Percentiles rank a stretch among this genome's conserved stretches.
These are phyloP conservation scores for Aureobasidium sp. DNA, from an alignment of 2,329 filamentous ascomycete species.

Conservation along the genomic window DNA sequence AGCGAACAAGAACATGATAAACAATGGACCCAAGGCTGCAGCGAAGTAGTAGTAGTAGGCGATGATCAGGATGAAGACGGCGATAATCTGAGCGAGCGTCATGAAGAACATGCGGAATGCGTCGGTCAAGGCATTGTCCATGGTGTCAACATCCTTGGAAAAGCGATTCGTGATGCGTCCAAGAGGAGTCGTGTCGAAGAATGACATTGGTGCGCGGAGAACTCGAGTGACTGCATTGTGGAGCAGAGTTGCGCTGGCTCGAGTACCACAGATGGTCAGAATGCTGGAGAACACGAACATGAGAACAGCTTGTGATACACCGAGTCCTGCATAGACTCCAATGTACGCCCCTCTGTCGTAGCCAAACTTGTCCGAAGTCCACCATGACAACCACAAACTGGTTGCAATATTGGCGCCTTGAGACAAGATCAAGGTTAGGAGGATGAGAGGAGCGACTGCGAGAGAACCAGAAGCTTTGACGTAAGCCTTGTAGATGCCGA, in stretches of 20 bases:
- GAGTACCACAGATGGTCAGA: constrained; percentile 73
- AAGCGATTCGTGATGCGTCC: constrained; percentile 96
- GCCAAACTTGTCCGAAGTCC: constrained; percentile 73
- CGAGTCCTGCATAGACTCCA: constrained; percentile 63
- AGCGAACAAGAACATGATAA: constrained; percentile 71
- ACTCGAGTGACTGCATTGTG: constrained; percentile 72
- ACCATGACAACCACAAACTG: constrained; percentile 88
- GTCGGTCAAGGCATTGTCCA: constrained; percentile 89
- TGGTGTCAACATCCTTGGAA: constrained; percentile 88
- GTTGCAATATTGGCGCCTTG: constrained; percentile 83
- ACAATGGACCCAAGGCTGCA: constrained; percentile 61
- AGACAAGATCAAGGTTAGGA: constrained; percentile 60
- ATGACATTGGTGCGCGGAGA: constrained; percentile 66
- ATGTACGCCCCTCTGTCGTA: constrained; percentile 64
- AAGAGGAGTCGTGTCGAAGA: constrained; percentile 94
- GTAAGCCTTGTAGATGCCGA: constrained; percentile 73
- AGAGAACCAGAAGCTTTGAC: constrained; percentile 67
- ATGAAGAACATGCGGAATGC: constrained; percentile 89
- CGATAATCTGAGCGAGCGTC: constrained; percentile 72
- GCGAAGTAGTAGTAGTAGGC: constrained; percentile 91
- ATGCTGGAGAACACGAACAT: constrained; percentile 75
- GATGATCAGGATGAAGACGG: constrained; percentile 84
- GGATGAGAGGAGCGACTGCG: constrained; percentile 57
- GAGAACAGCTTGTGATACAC: constrained; percentile 61
- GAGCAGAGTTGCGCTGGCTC: constrained; percentile 74